A percentile compares a stretch with the other conserved stretches of the same genome.
Evolutionary conservation across 129 eudicot genomes (phyloP).

Genomic region (Erigeron canadensis): DNA sequence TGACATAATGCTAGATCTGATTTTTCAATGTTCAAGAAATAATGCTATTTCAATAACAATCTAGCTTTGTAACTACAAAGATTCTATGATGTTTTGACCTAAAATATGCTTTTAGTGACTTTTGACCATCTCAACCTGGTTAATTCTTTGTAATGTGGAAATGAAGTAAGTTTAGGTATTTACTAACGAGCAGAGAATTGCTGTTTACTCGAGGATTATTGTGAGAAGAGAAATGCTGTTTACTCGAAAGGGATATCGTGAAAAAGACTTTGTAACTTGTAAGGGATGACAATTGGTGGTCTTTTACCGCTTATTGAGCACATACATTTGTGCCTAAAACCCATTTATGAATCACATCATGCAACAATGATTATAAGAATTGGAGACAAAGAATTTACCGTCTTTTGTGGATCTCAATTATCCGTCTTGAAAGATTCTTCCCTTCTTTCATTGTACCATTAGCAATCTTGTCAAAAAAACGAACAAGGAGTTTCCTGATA

Average conservation of each 20-base stretch:
- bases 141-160: background rate
- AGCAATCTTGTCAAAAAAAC: conserved; percentile 72
- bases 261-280: no score
- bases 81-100: no score
- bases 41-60: no score
- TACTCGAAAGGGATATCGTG: no score
- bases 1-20: no score
- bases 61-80: no score
- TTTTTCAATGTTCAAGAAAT: no score
- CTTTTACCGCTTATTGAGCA: background rate
- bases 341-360: conserved; percentile 14
- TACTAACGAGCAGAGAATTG: no score
- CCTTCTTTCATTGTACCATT: conserved; percentile 84
- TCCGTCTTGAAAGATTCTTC: conserved; percentile 61
- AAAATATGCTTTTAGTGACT: no score
- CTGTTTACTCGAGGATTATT: no score
- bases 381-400: conserved; percentile 40
- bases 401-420: conserved; percentile 73
- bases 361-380: conserved; percentile 2
- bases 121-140: background rate
- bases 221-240: no score
- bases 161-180: no score
- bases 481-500: conserved; percentile 79
- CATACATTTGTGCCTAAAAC: background rate
- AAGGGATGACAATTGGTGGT: background rate